These are phyloP conservation scores for Cyclocybe cylindracea DNA, from an alignment of 768 basidiomycete genomes.

Conservation along the genomic window DNA sequence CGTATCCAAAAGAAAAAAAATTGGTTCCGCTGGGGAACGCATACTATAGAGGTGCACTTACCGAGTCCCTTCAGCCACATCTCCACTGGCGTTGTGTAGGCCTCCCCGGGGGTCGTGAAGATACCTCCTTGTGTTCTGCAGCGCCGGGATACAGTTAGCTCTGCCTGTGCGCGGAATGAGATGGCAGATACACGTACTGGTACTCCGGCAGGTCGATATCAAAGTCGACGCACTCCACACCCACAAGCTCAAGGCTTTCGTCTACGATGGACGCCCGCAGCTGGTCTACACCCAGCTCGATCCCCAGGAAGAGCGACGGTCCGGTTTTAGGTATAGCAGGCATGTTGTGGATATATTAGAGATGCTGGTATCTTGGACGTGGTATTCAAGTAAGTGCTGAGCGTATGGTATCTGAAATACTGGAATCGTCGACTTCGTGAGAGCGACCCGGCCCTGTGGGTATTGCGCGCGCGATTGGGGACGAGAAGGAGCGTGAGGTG, in stretches of 20 bases:
- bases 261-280: slow-evolving; percentile 83
- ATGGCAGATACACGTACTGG: slow-evolving; percentile 55
- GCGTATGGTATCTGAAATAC: slow-evolving; percentile 10
- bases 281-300: slow-evolving; percentile 86
- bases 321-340: slow-evolving; percentile 44
- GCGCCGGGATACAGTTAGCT: slow-evolving; percentile 4
- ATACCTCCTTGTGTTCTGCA: slow-evolving; percentile 82
- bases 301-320: slow-evolving; percentile 72
- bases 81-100: slow-evolving; percentile 85
- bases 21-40: slow-evolving; percentile 56
- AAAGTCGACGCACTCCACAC: slow-evolving; percentile 82
- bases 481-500: slow-evolving; percentile 28
- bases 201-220: slow-evolving; percentile 79
- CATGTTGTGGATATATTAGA: slow-evolving; percentile 39
- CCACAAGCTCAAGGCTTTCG: slow-evolving; percentile 78
- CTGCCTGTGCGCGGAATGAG: not conserved
- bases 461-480: slow-evolving; percentile 1
- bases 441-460: not conserved
- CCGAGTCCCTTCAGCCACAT: slow-evolving; percentile 91
- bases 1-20: slow-evolving; percentile 43
- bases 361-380: slow-evolving; percentile 25
- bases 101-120: slow-evolving; percentile 84
- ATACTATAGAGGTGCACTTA: slow-evolving; percentile 37
- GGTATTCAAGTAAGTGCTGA: slow-evolving; percentile 22
- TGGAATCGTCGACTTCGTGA: slow-evolving; percentile 1